Conservation (phyloP, 2,329 filamentous ascomycete species). For the Aspergillus piperis region DNA sequence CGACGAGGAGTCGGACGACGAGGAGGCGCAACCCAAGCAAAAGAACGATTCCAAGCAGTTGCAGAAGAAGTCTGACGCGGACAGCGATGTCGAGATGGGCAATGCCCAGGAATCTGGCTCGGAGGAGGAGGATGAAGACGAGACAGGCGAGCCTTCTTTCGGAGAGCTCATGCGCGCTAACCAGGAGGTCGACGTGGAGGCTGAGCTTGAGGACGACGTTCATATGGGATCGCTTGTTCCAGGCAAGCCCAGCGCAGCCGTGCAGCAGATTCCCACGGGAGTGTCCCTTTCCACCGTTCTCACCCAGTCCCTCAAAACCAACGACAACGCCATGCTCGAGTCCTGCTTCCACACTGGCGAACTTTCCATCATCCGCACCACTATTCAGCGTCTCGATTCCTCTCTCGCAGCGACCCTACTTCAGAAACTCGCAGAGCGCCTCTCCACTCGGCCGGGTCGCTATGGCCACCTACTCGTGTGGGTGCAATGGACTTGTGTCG, state of each 20-base stretch:
- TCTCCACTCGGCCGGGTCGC: conserved; percentile 83
- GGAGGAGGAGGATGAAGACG: conserved; percentile 43
- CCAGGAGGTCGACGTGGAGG: conserved; percentile 72
- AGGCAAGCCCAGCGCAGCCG: conserved; percentile 47
- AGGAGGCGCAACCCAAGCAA: conserved; percentile 21
- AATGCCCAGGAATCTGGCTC: conserved; percentile 38
- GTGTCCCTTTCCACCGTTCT: conserved; percentile 90
- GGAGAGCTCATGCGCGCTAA: conserved; percentile 77
- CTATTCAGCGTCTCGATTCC: conserved; percentile 87
- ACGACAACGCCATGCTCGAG: conserved; percentile 86
- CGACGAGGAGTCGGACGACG: conserved; percentile 25
- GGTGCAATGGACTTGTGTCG: conserved; percentile 92
- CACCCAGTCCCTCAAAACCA: conserved; percentile 86
- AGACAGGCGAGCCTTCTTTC: conserved; percentile 67
- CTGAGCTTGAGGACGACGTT: conserved; percentile 49
- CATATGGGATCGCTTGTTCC: conserved; percentile 48
- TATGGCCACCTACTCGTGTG: conserved; percentile 89
- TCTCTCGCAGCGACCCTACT: conserved; percentile 77
- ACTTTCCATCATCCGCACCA: conserved; percentile 74
- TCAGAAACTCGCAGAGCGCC: conserved; percentile 78
- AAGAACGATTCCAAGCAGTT: conserved; percentile 21
- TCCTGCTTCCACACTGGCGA: conserved; percentile 85
- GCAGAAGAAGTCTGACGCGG: conserved; percentile 18
- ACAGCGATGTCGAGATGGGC: conserved; percentile 34
- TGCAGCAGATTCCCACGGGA: conserved; percentile 65